These are phyloP conservation scores for Tulasnella sp. DNA, from an alignment of 768 basidiomycete species.

Conservation along the genomic window DNA sequence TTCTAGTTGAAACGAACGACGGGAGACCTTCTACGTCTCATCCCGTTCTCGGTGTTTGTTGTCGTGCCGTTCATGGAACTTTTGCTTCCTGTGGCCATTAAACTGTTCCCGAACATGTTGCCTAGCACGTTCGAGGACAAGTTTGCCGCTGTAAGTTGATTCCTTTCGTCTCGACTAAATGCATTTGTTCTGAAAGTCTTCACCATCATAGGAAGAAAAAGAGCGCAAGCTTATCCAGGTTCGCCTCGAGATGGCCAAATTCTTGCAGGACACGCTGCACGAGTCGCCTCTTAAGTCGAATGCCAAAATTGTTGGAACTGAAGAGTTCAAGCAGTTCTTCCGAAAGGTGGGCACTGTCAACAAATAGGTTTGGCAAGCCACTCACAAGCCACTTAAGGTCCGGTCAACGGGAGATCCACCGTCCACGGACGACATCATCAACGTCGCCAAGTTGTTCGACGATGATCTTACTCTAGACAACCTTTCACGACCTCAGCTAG, in stretches of 20 bases:
- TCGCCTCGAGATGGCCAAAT: conserved; percentile 97
- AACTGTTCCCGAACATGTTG: conserved; percentile 97
- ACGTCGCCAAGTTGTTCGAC: conserved; percentile 94
- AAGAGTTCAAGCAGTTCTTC: conserved; percentile 99
- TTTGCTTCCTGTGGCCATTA: conserved; percentile 89
- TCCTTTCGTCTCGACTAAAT: background rate
- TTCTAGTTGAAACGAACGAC: conserved; percentile 88
- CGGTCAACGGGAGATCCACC: conserved; percentile 95
- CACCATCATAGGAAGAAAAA: conserved; percentile 76
- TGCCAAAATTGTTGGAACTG: conserved; percentile 86
- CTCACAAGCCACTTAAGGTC: conserved; percentile 49
- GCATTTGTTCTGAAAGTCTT: background rate
- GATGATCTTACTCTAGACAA: conserved; percentile 98
- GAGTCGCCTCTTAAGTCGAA: conserved; percentile 92
- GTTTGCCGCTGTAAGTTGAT: conserved; percentile 70
- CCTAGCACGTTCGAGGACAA: conserved; percentile 98
- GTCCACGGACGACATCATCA: conserved; percentile 81
- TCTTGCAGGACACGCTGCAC: conserved; percentile 93
- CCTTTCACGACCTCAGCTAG: conserved; percentile 94
- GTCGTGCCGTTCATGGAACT: conserved; percentile 99
- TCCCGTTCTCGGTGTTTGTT: conserved; percentile 93
- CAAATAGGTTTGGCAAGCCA: background rate
- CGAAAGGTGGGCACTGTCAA: conserved; percentile 60
- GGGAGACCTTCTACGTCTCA: conserved; percentile 83
- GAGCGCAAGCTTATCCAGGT: conserved; percentile 92